A percentile compares a stretch with the other conserved stretches of the same genome.
These are phyloP conservation scores for Starmerella sp. DNA, from an alignment of 805 yeast species.

Conservation along the genomic window DNA sequence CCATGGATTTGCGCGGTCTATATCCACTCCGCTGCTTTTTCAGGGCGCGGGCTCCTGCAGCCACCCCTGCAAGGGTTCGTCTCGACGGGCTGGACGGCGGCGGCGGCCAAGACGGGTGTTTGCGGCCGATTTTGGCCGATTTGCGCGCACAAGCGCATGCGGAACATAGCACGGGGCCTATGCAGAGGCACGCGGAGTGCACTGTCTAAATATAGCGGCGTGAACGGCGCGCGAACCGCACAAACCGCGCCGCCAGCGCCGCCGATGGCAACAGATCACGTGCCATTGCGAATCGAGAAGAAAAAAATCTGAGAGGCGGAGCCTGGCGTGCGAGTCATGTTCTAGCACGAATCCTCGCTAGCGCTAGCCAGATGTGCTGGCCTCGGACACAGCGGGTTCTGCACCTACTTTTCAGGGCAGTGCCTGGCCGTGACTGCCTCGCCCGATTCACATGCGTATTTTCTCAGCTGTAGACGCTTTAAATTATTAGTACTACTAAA, in stretches of 20 bases:
- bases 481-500: too few relatives aligned
- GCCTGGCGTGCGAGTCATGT: background rate
- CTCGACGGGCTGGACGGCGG: background rate
- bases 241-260: background rate
- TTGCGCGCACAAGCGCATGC: too few relatives aligned
- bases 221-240: background rate
- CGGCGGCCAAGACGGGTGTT: background rate
- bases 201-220: background rate
- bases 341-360: background rate
- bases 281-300: background rate
- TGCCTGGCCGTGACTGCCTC: too few relatives aligned
- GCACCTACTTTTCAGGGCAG: too few relatives aligned
- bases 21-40: background rate
- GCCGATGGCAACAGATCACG: background rate
- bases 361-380: too few relatives aligned
- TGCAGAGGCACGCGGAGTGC: background rate
- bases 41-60: conserved; percentile 3
- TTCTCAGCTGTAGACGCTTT: too few relatives aligned
- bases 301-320: background rate
- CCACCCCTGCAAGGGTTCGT: background rate
- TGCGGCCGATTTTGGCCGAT: background rate
- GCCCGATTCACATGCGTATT: too few relatives aligned
- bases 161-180: too few relatives aligned
- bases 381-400: too few relatives aligned
- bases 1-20: background rate